A percentile compares a stretch with the other conserved stretches of the same genome.
Evolutionary conservation across 2,329 filamentous ascomycete genomes (phyloP).

Genomic region (Sclerotinia minor): DNA sequence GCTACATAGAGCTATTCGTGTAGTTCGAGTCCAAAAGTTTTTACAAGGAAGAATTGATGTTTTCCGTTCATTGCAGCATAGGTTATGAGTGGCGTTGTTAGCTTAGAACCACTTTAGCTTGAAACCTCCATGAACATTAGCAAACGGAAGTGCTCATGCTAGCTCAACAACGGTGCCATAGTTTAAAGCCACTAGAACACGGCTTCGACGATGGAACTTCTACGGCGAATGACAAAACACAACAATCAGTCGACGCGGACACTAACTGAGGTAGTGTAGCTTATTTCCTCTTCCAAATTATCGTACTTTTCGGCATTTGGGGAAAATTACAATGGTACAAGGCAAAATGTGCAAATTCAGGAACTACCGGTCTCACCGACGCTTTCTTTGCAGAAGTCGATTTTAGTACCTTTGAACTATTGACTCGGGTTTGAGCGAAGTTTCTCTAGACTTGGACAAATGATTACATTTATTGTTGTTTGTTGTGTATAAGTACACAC

Average conservation of each 20-base stretch:
- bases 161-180: neutral
- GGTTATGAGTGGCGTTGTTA: neutral
- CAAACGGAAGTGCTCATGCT: neutral
- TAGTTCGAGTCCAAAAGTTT: too few relatives aligned
- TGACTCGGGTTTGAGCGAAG: neutral
- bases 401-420: neutral
- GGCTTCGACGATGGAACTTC: neutral
- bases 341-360: neutral
- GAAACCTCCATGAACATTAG: neutral
- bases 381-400: neutral
- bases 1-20: too few relatives aligned
- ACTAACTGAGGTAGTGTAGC: neutral
- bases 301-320: neutral
- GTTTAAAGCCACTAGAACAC: neutral
- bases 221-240: neutral
- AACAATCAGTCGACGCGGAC: fast-evolving
- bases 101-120: neutral
- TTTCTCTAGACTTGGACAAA: neutral
- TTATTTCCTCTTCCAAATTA: neutral
- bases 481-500: neutral
- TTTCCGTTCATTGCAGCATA: too few relatives aligned
- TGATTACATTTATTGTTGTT: neutral
- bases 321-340: neutral
- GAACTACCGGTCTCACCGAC: neutral
- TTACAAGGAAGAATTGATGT: too few relatives aligned